These are phyloP conservation scores for Saitozyma sp. DNA, from an alignment of 768 basidiomycete genomes.

Conservation along the genomic window DNA sequence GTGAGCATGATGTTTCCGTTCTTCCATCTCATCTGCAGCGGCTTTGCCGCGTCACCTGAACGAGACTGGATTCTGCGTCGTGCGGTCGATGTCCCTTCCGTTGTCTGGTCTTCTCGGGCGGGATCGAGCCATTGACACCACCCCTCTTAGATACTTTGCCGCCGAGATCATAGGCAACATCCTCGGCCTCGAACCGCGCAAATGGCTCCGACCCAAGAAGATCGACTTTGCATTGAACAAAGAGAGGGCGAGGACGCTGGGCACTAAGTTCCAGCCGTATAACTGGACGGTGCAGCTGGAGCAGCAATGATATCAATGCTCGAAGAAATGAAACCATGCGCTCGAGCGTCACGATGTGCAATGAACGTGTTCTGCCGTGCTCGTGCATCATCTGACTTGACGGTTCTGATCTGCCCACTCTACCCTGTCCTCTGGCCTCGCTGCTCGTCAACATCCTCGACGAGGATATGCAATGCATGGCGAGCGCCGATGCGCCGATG, in stretches of 20 bases:
- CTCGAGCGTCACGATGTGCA: too few relatives aligned
- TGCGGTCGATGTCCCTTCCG: constrained; percentile 2
- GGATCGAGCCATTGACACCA: neutral
- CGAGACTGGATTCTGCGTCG: constrained; percentile 55
- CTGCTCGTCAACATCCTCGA: too few relatives aligned
- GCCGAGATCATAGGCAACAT: constrained; percentile 91
- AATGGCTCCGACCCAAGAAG: constrained; percentile 77
- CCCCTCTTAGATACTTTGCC: constrained; percentile 76
- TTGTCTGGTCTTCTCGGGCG: neutral
- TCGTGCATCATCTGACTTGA: too few relatives aligned
- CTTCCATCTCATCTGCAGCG: too few relatives aligned
- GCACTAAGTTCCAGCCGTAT: constrained; percentile 65
- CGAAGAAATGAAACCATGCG: too few relatives aligned
- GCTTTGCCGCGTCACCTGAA: too few relatives aligned
- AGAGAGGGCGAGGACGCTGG: constrained; percentile 69
- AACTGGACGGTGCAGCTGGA: constrained; percentile 56
- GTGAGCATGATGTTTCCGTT: too few relatives aligned
- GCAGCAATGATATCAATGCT: neutral
- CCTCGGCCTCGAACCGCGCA: constrained; percentile 78
- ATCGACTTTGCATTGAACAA: constrained; percentile 71
- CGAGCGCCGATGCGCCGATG: too few relatives aligned
- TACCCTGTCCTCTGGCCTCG: too few relatives aligned
- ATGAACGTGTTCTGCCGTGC: too few relatives aligned
- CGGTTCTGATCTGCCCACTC: too few relatives aligned
- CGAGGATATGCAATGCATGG: too few relatives aligned